Base-by-base conservation (phyloP, 345 rosid genomes). In the Pistacia integerrima region DNA sequence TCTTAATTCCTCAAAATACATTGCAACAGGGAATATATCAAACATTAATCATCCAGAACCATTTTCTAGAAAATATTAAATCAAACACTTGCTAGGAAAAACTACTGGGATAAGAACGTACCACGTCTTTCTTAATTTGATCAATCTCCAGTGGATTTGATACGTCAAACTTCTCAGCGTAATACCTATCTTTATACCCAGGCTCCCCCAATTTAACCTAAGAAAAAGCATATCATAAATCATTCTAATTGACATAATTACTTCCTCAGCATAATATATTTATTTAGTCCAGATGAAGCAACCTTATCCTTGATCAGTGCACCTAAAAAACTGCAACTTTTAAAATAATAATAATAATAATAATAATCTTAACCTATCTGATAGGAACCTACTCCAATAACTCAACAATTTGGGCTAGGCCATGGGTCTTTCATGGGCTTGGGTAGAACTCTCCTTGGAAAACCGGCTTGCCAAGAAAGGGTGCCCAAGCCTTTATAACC, bases 131-230 rank as follows among this genome's bases (percentile, higher is more conserved):
- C 84, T 84, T 92, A 76, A 92, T 86, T 75, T 83, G 82, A 62
- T 85, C 94, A 72, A 86, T 86, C 77, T 91, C 91, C 67, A 81
- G 90, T 11, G 78, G 88, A 75, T 79, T 88, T 79, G 93, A 88
- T 35, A 88, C 25, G 28, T 79, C 85, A 82, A 92, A 91, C 78
- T 97, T 97, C 85, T 94, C 98, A 18, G 90, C 87, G 79, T 97
- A 97, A 76, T 97, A 97, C 81, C 98, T 88, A 75, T 92, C 93
- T 80, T 91, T 94, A 85, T 92, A 94, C 76, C 98, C 99, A 35
- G 98, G 94, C 81, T 97, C 97, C 71, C 99, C 98, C 64, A 97
- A 84, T 82, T 85, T 97, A 82, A 97, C 87, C 98, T 97, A 82
- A 76, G 11, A 64, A 70, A 74, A 35, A 69, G 18, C 36, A 74